Percentiles rank a stretch among this genome's conserved stretches.
These are phyloP conservation scores for Boletellus ananas DNA, from an alignment of 768 basidiomycete species.

Conservation along the genomic window DNA sequence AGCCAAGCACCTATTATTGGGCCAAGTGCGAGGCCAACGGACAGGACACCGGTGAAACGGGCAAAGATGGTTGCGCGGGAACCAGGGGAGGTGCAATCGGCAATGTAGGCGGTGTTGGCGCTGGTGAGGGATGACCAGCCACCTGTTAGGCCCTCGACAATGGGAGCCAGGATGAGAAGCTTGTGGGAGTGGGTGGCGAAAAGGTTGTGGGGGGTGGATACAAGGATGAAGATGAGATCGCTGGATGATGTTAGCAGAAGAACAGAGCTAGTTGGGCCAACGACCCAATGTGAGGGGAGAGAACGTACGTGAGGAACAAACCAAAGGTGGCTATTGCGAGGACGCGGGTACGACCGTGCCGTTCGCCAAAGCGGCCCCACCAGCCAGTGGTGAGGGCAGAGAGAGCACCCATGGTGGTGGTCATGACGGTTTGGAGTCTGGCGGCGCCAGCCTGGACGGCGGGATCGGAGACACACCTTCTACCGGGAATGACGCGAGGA, in stretches of 20 bases:
- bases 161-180: constrained; percentile 71
- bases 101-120: constrained; percentile 66
- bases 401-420: constrained; percentile 71
- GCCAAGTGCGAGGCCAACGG: constrained; percentile 73
- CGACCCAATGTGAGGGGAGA: constrained; percentile 21
- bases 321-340: constrained; percentile 66
- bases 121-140: constrained; percentile 66
- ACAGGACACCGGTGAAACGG: constrained; percentile 70
- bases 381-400: constrained; percentile 81
- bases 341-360: constrained; percentile 70
- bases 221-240: constrained; percentile 76
- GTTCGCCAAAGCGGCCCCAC: constrained; percentile 82
- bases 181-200: constrained; percentile 65
- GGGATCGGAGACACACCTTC: constrained; percentile 43
- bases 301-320: constrained; percentile 65
- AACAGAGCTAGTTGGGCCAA: not conserved
- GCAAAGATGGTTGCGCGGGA: constrained; percentile 70
- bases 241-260: constrained; percentile 36
- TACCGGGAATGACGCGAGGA: constrained; percentile 35
- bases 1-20: constrained; percentile 63
- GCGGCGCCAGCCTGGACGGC: constrained; percentile 68
- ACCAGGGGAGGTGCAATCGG: constrained; percentile 78
- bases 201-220: constrained; percentile 59
- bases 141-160: constrained; percentile 77
- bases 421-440: constrained; percentile 71